Evolutionary conservation across 2,329 filamentous ascomycete species (phyloP), one percentile per base, ranked within the genome.

Genomic region (Beauveria rudraprayagi): DNA sequence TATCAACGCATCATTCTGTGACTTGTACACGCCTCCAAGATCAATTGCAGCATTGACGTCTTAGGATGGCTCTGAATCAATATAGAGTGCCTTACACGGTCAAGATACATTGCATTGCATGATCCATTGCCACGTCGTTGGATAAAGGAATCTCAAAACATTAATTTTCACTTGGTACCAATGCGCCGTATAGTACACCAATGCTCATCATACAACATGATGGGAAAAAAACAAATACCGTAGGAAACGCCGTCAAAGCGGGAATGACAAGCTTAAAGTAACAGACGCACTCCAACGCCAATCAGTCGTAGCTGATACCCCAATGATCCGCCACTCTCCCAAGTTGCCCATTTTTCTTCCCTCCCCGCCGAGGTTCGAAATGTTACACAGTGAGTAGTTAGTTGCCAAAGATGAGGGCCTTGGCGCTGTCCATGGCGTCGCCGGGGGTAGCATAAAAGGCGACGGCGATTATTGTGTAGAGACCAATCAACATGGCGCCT

Each of bases 401-500:
- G 34, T 59, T 43, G 53, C 52, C 53, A 41, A 62, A n/a, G 53
- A 60, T 30, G 24, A 50, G 28, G 37, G 48, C 17, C 44, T 67
- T 28, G 24, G 63, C 70, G 60, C 72, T 73, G 65, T 80, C 77
- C 41, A 83, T 72, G 19, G 78, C 78, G 57, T 76, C 76, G 63
- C 68, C 67, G 3, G 82, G 82, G 16, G 78, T 82, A 61, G 80
- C 82, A 67, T 80, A 85, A 68, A 85, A 85, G 17, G 83, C 83
- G 40, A 85, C 72, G 5, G 83, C 83, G 63, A 86, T 85, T 66
- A 86, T 85, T 53, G 80, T 67, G 68, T 85, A 86, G 17, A 86
- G 74, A 55, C 74, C 75, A 61, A 77, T 68, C 52, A 77, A 69
- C 84, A 93, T 89, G 53, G 88, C 88, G 50, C 90, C 90, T 72